Percentiles rank a stretch among this genome's conserved stretches.
phyloP scores from a whole-genome alignment of 2,329 filamentous ascomycete genomes.

The Ophiosphaerella korrae region DNA sequence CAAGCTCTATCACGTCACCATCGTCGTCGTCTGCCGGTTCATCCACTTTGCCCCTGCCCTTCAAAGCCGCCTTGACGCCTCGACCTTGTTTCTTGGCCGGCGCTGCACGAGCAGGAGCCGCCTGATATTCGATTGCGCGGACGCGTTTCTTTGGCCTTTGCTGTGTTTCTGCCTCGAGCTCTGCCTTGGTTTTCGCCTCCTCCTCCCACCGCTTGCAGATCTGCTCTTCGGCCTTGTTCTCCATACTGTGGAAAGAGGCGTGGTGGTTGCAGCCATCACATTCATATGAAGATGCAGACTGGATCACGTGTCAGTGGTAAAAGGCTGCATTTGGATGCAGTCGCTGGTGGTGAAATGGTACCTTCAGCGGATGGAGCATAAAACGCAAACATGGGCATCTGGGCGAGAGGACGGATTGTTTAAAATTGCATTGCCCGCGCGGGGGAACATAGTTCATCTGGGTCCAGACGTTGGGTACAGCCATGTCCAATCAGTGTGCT shows the following conservation, averaged over 20 bases:
- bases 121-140: constrained; percentile 30
- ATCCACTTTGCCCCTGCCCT: constrained; percentile 22
- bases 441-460: constrained; percentile 59
- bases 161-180: constrained; percentile 14
- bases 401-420: constrained; percentile 51
- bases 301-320: background rate
- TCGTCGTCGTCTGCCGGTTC: constrained; percentile 30
- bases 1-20: constrained; percentile 31
- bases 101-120: background rate
- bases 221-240: constrained; percentile 57
- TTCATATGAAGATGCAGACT: constrained; percentile 57
- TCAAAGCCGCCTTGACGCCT: constrained; percentile 6
- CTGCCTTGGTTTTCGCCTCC: constrained; percentile 41
- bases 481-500: constrained; percentile 12
- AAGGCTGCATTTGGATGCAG: background rate
- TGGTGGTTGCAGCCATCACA: constrained; percentile 63
- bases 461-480: constrained; percentile 53
- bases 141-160: constrained; percentile 34
- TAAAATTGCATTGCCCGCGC: constrained; percentile 58
- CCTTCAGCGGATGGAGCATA: constrained; percentile 63
- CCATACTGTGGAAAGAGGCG: constrained; percentile 60
- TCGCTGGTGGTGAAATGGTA: constrained; percentile 16
- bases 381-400: constrained; percentile 60
- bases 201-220: constrained; percentile 53
- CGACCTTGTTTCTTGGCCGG: background rate